Evolutionary conservation across 2,329 filamentous ascomycete species (phyloP), one percentile per base, ranked within the genome.

Genomic region (Cercospora citrullina): DNA sequence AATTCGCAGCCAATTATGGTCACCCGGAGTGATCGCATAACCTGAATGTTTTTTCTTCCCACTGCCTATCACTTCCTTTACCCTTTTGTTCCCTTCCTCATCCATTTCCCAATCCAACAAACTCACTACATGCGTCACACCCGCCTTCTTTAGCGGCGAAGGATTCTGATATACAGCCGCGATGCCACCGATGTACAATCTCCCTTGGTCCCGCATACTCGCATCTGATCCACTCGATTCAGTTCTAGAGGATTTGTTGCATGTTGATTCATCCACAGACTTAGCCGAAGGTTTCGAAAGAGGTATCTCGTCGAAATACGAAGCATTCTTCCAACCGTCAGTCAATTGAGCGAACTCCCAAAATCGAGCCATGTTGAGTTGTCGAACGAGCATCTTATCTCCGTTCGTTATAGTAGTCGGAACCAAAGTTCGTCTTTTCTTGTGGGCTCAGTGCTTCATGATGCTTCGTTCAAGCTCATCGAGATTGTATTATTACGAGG

Each of bases 91-190:
- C n/a, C n/a, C n/a, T n/a, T 59, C 55, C 30, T 59, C 55, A 21
- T 59, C 55, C 26, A 86, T 79, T 65, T 86, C 83, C 75, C 89
- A 86, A 64, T 87, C 87, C 65, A 94, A 80, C 45, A 94, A 91
- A 4, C 93, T 96, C 26, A 98, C 83, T 48, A 98, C 87, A 79
- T 97, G 93, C 1, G 92, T 96, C 77, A 98, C 92, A 70, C 89
- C 88, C 72, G 88, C 88, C 72, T 89, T 85, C 72, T 86, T 81
- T 62, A 97, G 76, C 8, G 80, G 73, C 68, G 79, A 75, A 2
- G 74, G 73, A 26, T 74, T 71, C 67, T 80, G 78, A 69, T 81
- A 81, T 2, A 82, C 72, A 1, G 80, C 80, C 66, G 80, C 78
- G 3, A 82, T 73, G 31, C 80, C 80, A 66, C 80, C 80, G 60